A percentile compares a stretch with the other conserved stretches of the same genome.
These are phyloP conservation scores for Astragalus membranaceus DNA, from an alignment of 306 rosid species.

Conservation along the genomic window DNA sequence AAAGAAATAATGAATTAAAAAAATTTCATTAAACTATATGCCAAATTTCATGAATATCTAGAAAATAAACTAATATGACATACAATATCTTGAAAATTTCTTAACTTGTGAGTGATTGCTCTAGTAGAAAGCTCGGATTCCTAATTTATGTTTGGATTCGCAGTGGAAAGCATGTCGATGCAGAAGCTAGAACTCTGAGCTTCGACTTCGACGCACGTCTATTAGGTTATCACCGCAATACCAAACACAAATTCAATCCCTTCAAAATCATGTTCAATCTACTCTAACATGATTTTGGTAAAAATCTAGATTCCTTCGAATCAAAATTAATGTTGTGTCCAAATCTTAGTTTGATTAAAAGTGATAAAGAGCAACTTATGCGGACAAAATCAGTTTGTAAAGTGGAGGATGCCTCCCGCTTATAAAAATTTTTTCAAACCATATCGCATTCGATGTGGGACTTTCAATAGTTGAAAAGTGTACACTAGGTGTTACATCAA, in stretches of 20 bases:
- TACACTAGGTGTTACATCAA: background rate
- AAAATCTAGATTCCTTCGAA: background rate
- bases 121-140: background rate
- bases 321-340: background rate
- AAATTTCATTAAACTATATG: background rate
- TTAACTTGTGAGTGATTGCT: background rate
- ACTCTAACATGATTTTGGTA: background rate
- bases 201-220: too few relatives aligned
- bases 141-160: background rate
- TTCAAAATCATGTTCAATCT: background rate
- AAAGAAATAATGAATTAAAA: slow-evolving; percentile 10
- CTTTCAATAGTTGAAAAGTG: background rate
- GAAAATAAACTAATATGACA: background rate
- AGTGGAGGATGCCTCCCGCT: too few relatives aligned
- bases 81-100: background rate
- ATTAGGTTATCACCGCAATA: too few relatives aligned
- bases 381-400: too few relatives aligned
- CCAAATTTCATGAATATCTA: background rate
- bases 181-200: too few relatives aligned
- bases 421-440: too few relatives aligned
- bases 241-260: background rate
- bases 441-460: too few relatives aligned
- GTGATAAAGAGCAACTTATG: background rate
- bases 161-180: too few relatives aligned
- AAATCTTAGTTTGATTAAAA: background rate